Conservation (phyloP, 2,329 filamentous ascomycete genomes). For the Mariannaea elegans region DNA sequence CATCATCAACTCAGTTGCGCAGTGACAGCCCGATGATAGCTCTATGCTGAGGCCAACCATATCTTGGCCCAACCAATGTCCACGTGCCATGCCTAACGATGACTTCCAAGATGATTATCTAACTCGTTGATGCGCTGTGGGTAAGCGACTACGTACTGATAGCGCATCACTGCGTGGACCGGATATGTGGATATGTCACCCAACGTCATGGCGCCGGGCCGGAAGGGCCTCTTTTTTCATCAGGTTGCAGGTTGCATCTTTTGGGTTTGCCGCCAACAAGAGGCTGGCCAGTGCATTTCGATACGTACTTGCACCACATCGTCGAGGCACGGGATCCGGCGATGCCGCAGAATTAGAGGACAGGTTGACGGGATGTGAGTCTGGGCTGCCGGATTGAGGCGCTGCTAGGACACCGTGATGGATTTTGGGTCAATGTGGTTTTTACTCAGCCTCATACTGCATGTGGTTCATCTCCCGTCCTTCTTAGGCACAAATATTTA, state of each 20-base stretch:
- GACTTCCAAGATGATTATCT: slow-evolving; percentile 8
- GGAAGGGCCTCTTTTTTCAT: slow-evolving; percentile 9
- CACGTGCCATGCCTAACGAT: not conserved
- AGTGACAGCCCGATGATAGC: not conserved
- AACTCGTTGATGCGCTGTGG: not conserved
- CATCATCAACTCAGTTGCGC: not conserved
- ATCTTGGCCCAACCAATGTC: not conserved
- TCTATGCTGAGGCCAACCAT: slow-evolving; percentile 8
- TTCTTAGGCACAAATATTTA: too few species aligned
- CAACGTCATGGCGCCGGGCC: slow-evolving; percentile 20
- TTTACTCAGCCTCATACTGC: not conserved
- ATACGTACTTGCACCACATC: not conserved
- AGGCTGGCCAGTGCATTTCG: slow-evolving; percentile 7
- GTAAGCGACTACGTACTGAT: slow-evolving; percentile 20
- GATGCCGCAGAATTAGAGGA: slow-evolving; percentile 9
- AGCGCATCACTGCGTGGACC: slow-evolving; percentile 17
- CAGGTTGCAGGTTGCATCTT: slow-evolving; percentile 3
- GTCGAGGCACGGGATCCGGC: slow-evolving; percentile 6
- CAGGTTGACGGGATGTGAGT: not conserved
- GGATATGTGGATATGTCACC: slow-evolving; percentile 17
- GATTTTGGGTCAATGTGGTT: too few species aligned
- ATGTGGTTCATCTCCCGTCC: not conserved
- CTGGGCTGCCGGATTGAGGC: not conserved
- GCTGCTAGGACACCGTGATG: too few species aligned
- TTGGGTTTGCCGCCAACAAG: slow-evolving; percentile 15